Percentiles rank a stretch among this genome's conserved stretches.
Conservation (phyloP, 1,284 basidiomycete genomes). For the Gomphus bonarii region DNA sequence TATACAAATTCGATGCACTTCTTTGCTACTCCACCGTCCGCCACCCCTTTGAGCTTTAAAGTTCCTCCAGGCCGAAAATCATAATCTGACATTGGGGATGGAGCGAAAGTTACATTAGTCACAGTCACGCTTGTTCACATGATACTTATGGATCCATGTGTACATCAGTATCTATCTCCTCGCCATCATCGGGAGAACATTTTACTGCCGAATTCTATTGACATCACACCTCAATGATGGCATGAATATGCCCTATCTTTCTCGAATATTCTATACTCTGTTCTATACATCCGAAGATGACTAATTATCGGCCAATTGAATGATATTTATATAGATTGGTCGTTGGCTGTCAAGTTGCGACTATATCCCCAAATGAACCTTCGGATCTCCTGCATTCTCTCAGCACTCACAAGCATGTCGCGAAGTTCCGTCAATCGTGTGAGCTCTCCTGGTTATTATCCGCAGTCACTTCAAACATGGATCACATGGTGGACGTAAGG, state of each 20-base stretch:
- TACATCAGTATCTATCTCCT: not conserved
- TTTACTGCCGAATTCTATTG: not conserved
- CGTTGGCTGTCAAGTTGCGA: not conserved
- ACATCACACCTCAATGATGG: not conserved
- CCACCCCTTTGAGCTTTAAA: conserved; percentile 81
- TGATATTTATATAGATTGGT: not conserved
- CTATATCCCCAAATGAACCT: not conserved
- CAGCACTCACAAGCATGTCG: not conserved
- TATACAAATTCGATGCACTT: conserved; percentile 46
- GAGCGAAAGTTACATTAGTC: conserved; percentile 9
- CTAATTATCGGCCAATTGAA: not conserved
- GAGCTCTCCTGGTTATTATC: not conserved
- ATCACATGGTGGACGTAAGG: not conserved
- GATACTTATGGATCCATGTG: not conserved
- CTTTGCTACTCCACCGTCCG: conserved; percentile 66
- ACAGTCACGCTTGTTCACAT: conserved; percentile 2
- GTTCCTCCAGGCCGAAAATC: conserved; percentile 79
- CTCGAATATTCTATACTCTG: not conserved
- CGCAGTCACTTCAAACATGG: not conserved
- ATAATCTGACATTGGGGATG: conserved; percentile 64
- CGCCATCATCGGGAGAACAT: not conserved
- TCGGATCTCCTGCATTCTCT: not conserved
- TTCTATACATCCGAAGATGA: too few relatives aligned
- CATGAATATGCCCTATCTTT: not conserved
- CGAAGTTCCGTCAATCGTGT: not conserved